Evolutionary conservation across 768 basidiomycete genomes (phyloP).

Genomic region (Flagelloscypha sp.): DNA sequence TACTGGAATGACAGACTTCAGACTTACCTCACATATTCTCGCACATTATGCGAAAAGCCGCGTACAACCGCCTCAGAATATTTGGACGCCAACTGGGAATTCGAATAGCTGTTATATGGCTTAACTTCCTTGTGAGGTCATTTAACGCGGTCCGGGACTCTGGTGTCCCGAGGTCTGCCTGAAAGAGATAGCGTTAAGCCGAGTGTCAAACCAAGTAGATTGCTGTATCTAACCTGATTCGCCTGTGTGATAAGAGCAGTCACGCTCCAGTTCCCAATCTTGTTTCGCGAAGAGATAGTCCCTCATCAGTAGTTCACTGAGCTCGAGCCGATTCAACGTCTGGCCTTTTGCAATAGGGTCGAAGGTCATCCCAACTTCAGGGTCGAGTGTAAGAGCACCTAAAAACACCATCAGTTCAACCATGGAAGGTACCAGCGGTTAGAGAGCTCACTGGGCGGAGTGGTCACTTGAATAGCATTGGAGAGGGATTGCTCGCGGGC

Average conservation of each 20-base stretch:
- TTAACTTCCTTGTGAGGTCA: conserved; percentile 16
- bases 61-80: conserved; percentile 21
- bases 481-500: conserved; percentile 5
- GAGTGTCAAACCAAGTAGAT: too few species aligned
- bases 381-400: too few species aligned
- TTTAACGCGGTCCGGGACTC: too few species aligned
- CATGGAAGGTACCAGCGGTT: too few species aligned
- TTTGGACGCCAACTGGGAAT: conserved; percentile 19
- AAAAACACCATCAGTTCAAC: too few species aligned
- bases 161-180: conserved; percentile 5
- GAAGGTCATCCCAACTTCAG: neutral
- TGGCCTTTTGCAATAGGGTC: conserved; percentile 1
- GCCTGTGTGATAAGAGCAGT: conserved; percentile 16
- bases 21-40: conserved; percentile 20
- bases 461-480: neutral
- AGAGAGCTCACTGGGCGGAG: too few species aligned
- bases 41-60: conserved; percentile 19
- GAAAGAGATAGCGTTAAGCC: too few species aligned
- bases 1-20: too few species aligned
- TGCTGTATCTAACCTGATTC: too few species aligned
- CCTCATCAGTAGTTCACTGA: conserved; percentile 18
- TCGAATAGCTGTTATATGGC: conserved; percentile 18
- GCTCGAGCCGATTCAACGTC: conserved; percentile 19
- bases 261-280: conserved; percentile 21
- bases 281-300: conserved; percentile 21